Percentiles rank a stretch among this genome's conserved stretches.
These are phyloP conservation scores for Xylaria curta DNA, from an alignment of 495 filamentous ascomycete genomes.

Conservation along the genomic window DNA sequence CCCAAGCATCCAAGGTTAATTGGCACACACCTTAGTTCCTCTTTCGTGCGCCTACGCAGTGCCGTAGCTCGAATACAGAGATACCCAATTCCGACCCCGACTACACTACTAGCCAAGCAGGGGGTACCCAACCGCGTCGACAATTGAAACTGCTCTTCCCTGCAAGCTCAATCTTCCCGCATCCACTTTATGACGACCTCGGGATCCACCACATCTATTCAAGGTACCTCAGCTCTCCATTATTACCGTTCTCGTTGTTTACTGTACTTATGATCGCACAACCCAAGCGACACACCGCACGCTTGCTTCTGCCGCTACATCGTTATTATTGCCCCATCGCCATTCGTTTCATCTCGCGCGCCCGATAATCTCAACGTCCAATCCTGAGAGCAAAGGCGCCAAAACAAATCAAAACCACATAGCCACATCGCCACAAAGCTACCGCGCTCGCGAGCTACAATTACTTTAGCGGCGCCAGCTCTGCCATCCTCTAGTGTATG, in stretches of 20 bases:
- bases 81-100: neutral
- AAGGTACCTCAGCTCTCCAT: slow-evolving; percentile 21
- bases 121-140: slow-evolving; percentile 14
- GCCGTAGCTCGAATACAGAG: neutral
- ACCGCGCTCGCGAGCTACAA: neutral
- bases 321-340: slow-evolving; percentile 12
- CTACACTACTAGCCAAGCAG: neutral
- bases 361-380: neutral
- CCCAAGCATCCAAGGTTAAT: neutral
- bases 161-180: neutral
- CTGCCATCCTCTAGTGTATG: neutral
- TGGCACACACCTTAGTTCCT: neutral
- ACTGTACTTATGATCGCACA: slow-evolving; percentile 6
- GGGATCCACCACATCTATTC: slow-evolving; percentile 14
- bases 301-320: slow-evolving; percentile 15
- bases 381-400: neutral
- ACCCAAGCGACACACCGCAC: neutral
- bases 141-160: slow-evolving; percentile 16
- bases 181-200: slow-evolving; percentile 13
- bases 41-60: neutral
- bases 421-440: slow-evolving; percentile 8
- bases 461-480: slow-evolving; percentile 15
- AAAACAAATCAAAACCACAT: neutral
- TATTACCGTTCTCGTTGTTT: slow-evolving; percentile 15
- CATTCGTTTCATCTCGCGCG: slow-evolving; percentile 23